These are phyloP conservation scores for Solidago caesia DNA, from an alignment of 129 eudicot species.

Conservation along the genomic window DNA sequence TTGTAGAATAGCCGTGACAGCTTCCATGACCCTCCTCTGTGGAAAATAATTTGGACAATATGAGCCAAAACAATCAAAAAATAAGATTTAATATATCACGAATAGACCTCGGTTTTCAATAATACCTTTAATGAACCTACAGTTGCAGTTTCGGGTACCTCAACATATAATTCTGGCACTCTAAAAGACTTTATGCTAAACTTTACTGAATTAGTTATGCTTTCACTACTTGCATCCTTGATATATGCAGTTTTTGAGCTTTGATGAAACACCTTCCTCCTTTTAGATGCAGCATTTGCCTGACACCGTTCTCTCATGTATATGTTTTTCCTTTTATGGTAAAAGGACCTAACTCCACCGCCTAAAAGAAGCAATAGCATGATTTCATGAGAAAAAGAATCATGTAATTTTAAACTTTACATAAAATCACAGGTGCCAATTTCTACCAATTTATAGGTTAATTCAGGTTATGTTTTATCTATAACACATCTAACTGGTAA, in stretches of 20 bases:
- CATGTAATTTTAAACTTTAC: background rate
- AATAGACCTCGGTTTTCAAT: background rate
- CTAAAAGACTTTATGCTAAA: constrained; percentile 84
- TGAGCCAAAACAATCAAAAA: constrained; percentile 3
- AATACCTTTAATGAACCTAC: constrained; percentile 92
- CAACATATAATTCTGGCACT: constrained; percentile 91
- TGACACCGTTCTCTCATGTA: constrained; percentile 52
- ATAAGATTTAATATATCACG: background rate
- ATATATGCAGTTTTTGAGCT: constrained; percentile 42
- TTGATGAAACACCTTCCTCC: constrained; percentile 54
- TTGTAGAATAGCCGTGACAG: constrained; percentile 76
- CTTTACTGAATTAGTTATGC: constrained; percentile 52
- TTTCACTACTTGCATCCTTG: constrained; percentile 40
- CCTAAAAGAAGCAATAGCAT: constrained; percentile 35
- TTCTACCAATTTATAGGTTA: too few relatives aligned
- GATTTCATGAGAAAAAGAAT: background rate
- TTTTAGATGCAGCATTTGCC: constrained; percentile 54
- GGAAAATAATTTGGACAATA: constrained; percentile 6
- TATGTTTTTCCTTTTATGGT: constrained; percentile 55
- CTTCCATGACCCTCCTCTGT: constrained; percentile 89
- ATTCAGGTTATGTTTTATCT: too few relatives aligned
- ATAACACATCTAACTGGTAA: too few relatives aligned
- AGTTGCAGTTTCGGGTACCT: constrained; percentile 90
- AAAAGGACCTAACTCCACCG: constrained; percentile 57
- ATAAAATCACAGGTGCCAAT: too few relatives aligned